These are phyloP conservation scores for Colletotrichum nymphaeae DNA, from an alignment of 2,329 filamentous ascomycete species.

Conservation along the genomic window DNA sequence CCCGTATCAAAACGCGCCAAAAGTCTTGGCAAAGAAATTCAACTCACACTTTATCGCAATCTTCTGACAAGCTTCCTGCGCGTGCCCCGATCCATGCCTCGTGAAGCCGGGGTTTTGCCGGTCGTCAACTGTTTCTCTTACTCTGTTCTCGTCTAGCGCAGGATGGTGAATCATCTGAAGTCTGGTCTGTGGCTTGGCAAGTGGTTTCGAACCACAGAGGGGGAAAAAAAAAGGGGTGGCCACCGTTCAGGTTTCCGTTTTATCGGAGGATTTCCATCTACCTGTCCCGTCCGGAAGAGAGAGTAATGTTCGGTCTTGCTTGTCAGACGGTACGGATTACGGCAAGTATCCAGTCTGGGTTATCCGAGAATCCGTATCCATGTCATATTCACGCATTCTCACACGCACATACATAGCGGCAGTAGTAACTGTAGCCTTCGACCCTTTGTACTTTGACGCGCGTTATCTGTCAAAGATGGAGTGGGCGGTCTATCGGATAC, in stretches of 20 bases:
- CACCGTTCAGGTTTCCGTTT: background rate
- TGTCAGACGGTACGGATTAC: too few relatives aligned
- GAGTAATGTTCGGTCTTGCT: background rate
- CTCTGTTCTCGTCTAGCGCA: background rate
- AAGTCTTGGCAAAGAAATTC: conserved; percentile 12
- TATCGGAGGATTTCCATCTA: background rate
- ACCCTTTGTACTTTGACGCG: too few relatives aligned
- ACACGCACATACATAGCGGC: too few relatives aligned
- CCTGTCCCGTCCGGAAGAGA: background rate
- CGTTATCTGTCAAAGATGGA: too few relatives aligned
- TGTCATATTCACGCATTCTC: too few relatives aligned
- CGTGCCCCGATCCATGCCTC: too few relatives aligned
- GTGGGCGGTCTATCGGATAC: too few relatives aligned
- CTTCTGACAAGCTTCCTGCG: background rate
- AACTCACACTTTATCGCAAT: background rate
- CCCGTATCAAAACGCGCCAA: background rate
- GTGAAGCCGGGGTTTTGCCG: too few relatives aligned
- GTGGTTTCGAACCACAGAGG: background rate
- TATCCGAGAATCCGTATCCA: too few relatives aligned
- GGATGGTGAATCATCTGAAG: conserved; percentile 30
- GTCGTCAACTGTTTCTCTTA: too few relatives aligned
- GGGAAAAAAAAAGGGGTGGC: background rate
- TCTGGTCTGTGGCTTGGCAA: conserved; percentile 6
- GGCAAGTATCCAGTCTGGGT: too few relatives aligned
- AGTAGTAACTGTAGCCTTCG: too few relatives aligned